A percentile compares a stretch with the other conserved stretches of the same genome.
These are phyloP conservation scores for Zymoseptoria tritici DNA, from an alignment of 2,329 filamentous ascomycete genomes.

Conservation along the genomic window DNA sequence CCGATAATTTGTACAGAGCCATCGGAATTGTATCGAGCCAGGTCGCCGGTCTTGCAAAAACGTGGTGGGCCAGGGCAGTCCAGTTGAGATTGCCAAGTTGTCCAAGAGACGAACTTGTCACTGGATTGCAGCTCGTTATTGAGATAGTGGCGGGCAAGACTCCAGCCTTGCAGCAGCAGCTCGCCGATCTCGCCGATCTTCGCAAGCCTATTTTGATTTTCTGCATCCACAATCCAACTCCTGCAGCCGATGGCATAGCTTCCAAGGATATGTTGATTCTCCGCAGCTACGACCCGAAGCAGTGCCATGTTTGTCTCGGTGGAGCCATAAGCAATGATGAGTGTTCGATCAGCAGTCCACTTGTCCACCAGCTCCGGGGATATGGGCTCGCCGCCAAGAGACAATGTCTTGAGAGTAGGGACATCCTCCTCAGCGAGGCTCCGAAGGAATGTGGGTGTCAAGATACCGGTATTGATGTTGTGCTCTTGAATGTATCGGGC, in stretches of 20 bases:
- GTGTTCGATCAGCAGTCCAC: too few species aligned
- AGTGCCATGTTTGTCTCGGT: too few species aligned
- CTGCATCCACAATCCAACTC: conserved; percentile 28
- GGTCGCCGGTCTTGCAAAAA: conserved; percentile 50
- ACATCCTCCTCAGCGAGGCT: too few species aligned
- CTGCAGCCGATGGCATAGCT: conserved; percentile 11
- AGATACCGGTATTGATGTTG: too few species aligned
- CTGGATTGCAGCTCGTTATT: conserved; percentile 24
- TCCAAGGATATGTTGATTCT: too few species aligned
- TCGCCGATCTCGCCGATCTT: conserved; percentile 43
- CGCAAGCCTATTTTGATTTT: conserved; percentile 24
- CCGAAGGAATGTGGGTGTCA: too few species aligned
- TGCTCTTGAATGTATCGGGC: too few species aligned
- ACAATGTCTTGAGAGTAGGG: conserved; percentile 2
- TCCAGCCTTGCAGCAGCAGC: conserved; percentile 40
- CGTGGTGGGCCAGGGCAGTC: too few species aligned
- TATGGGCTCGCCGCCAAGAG: conserved; percentile 6
- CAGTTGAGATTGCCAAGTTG: too few species aligned
- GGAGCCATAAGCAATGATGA: too few species aligned
- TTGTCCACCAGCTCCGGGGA: too few species aligned
- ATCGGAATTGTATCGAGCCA: conserved; percentile 48
- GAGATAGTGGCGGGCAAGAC: conserved; percentile 40
- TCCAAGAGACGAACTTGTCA: conserved; percentile 25
- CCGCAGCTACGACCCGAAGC: too few species aligned
- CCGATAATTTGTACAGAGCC: conserved; percentile 51